phyloP scores from a whole-genome alignment of 805 yeast species.

The Saturnispora sekii region DNA sequence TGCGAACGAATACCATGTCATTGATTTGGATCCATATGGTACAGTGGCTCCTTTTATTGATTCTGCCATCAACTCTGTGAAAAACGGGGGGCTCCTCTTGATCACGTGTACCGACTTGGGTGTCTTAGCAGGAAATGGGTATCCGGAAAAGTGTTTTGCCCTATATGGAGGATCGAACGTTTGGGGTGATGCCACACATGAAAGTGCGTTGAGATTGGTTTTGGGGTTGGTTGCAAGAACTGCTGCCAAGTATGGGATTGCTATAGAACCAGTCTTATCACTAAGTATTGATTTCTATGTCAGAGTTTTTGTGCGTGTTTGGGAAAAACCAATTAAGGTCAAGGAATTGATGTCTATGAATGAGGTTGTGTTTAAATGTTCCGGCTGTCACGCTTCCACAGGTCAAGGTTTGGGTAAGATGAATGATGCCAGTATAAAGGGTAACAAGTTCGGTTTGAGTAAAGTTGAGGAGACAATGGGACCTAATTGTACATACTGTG shows the following conservation, averaged over 20 bases:
- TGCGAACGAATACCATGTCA: conserved; percentile 58
- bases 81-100: conserved; percentile 73
- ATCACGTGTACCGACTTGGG: conserved; percentile 97
- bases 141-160: conserved; percentile 95
- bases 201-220: conserved; percentile 82
- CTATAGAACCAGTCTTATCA: conserved; percentile 78
- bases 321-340: conserved; percentile 69
- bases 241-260: conserved; percentile 83
- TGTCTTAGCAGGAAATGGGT: conserved; percentile 89
- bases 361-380: conserved; percentile 72
- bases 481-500: conserved; percentile 61
- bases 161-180: conserved; percentile 88
- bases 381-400: conserved; percentile 71
- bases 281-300: conserved; percentile 90
- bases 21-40: conserved; percentile 96
- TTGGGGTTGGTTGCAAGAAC: conserved; percentile 63
- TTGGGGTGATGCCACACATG: conserved; percentile 84
- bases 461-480: conserved; percentile 51
- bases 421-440: conserved; percentile 24
- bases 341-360: conserved; percentile 70
- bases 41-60: conserved; percentile 95
- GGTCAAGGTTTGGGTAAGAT: conserved; percentile 70
- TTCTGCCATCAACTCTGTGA: conserved; percentile 76
- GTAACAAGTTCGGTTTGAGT: conserved; percentile 47
- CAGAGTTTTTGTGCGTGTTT: conserved; percentile 71